Evolutionary conservation across 1,284 basidiomycete species (phyloP), one percentile per base, ranked within the genome.

Genomic region (Marasmius fiardii): DNA sequence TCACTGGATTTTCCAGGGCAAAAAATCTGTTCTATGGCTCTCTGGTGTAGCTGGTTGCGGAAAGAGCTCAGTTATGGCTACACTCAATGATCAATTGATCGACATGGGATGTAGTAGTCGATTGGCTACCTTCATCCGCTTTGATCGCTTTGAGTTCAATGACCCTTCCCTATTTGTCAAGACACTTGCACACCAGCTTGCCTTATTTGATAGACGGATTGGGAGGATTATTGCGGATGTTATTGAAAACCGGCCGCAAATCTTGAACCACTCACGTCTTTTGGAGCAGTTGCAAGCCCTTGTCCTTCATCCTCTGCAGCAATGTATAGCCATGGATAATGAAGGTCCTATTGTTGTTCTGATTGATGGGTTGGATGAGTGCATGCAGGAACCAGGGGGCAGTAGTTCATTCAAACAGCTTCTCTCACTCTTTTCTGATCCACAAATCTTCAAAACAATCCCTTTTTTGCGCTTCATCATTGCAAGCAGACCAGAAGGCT

Each of bases 311-410:
- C 54, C 54, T 34, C 35, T 56, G 39, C n/a, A 35, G 23, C 37
- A 24, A 14, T 21, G 7, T n/a, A 23, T 3, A 10, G 8, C 24
- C 4, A 23, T 56, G 23, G 24, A 43, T 18, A 20, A 51, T 10
- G 41, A 43, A 23, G 48, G 54, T 20, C 39, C 49, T 14, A 43
- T 56, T 8, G 28, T 56, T 7, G 26, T 56, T 21, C 18, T 52
- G 2, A 31, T 56, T 16, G 54, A 56, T 35, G 54, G 54, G 18
- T 18, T 56, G 21, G 49, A 56, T 35, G 54, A 56, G 39, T 56
- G 54, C n/a, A n/a, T n/a, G 28, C 28, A 31, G 28, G 28, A 31
- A 31, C 10, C 28, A 4, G 28, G 28, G 4, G 28, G 28, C 28
- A 31, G 28, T 10, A 10, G 10, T 31, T 4, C 5, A 4, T 31